Evolutionary conservation across 1,284 basidiomycete genomes (phyloP).

Genomic region (Austroboletus niveus): DNA sequence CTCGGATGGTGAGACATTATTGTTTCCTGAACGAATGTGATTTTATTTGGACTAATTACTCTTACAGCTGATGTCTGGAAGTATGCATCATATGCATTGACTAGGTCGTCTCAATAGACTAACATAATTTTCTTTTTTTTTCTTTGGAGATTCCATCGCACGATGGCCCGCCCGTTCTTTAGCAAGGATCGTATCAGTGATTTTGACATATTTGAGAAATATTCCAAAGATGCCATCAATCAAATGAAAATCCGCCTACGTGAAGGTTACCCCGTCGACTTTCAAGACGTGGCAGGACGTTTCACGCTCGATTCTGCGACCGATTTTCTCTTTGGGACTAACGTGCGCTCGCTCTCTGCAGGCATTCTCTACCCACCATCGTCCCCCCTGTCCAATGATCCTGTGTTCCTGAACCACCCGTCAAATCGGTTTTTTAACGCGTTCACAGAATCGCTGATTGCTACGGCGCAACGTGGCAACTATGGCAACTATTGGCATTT

Average conservation of each 20-base stretch:
- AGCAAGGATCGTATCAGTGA: slow-evolving; percentile 51
- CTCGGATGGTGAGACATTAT: slow-evolving; percentile 45
- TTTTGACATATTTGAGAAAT: slow-evolving; percentile 53
- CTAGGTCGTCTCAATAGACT: neutral
- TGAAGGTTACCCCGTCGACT: slow-evolving; percentile 47
- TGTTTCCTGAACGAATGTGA: neutral
- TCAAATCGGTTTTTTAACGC: slow-evolving; percentile 30
- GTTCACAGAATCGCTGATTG: slow-evolving; percentile 20
- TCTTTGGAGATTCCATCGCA: slow-evolving; percentile 47
- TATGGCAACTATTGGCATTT: slow-evolving; percentile 28
- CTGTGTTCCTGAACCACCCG: slow-evolving; percentile 10
- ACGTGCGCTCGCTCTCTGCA: slow-evolving; percentile 38
- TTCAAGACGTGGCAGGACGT: slow-evolving; percentile 46
- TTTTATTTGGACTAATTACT: neutral
- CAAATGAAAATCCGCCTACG: slow-evolving; percentile 41
- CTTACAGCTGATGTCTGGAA: slow-evolving; percentile 50
- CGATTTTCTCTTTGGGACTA: slow-evolving; percentile 48
- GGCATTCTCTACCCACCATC: slow-evolving; percentile 36
- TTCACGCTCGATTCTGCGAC: slow-evolving; percentile 50
- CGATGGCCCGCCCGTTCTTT: slow-evolving; percentile 59
- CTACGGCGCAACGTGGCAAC: slow-evolving; percentile 8
- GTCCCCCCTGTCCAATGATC: slow-evolving; percentile 21
- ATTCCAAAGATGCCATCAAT: slow-evolving; percentile 40
- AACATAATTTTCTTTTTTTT: fast-evolving
- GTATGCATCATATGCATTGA: slow-evolving; percentile 28